phyloP scores from a whole-genome alignment of 1,139 yeast species.

The Groenewaldozyma sp. region DNA sequence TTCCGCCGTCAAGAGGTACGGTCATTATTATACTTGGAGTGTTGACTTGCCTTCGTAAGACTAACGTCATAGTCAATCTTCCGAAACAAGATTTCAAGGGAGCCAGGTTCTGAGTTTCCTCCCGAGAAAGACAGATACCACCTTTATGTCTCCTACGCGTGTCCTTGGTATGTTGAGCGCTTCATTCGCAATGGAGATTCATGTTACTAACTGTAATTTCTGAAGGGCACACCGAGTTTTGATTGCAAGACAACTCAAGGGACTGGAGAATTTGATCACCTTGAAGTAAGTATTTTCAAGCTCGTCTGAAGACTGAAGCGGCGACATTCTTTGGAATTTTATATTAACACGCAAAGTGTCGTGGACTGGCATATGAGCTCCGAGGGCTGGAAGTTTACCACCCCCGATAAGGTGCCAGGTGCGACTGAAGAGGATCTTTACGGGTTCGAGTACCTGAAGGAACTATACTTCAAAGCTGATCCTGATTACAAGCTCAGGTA shows the following conservation, averaged over 20 bases:
- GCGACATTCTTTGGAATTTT: neutral
- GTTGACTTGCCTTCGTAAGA: too few relatives aligned
- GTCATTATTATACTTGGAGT: neutral
- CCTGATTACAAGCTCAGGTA: constrained; percentile 71
- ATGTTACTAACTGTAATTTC: too few relatives aligned
- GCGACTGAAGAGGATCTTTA: constrained; percentile 63
- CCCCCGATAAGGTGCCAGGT: constrained; percentile 38
- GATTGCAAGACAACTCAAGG: constrained; percentile 69
- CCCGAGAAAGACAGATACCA: constrained; percentile 81
- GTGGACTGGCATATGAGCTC: constrained; percentile 82
- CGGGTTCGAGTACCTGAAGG: constrained; percentile 52
- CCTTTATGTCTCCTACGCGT: constrained; percentile 76
- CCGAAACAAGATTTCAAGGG: constrained; percentile 52
- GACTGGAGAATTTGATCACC: constrained; percentile 44
- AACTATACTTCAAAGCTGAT: constrained; percentile 65
- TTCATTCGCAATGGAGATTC: too few relatives aligned
- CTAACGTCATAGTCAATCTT: constrained; percentile 32
- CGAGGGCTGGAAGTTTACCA: constrained; percentile 78
- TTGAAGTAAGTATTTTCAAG: constrained; percentile 25
- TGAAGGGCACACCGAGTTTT: constrained; percentile 77
- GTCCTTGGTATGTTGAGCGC: constrained; percentile 57
- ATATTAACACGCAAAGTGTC: constrained; percentile 35
- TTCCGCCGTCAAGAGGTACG: constrained; percentile 26
- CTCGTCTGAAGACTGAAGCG: neutral
- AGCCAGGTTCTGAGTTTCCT: constrained; percentile 51